These are phyloP conservation scores for Ricinus communis DNA, from an alignment of 345 rosid genomes.

Conservation along the genomic window DNA sequence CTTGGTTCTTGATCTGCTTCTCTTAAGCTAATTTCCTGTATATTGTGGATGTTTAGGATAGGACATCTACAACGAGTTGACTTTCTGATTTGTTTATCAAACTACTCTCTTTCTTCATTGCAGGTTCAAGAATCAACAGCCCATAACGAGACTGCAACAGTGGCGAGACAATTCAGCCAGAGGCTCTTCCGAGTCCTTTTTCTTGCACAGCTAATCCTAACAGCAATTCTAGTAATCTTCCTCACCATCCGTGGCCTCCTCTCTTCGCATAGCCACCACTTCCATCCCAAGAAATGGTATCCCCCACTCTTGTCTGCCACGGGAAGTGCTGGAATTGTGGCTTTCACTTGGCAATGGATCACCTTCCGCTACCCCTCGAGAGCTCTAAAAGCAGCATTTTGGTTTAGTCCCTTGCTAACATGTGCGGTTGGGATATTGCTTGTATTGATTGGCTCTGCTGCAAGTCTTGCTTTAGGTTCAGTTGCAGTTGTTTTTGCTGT, in stretches of 20 bases:
- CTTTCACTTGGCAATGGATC: slow-evolving; percentile 55
- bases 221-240: slow-evolving; percentile 49
- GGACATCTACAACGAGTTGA: slow-evolving; percentile 8
- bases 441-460: slow-evolving; percentile 45
- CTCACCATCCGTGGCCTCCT: slow-evolving; percentile 63
- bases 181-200: slow-evolving; percentile 56
- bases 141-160: slow-evolving; percentile 26
- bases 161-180: slow-evolving; percentile 41
- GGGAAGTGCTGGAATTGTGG: slow-evolving; percentile 49
- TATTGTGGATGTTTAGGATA: too few relatives aligned
- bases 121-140: slow-evolving; percentile 49
- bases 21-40: not conserved
- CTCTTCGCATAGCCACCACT: slow-evolving; percentile 45
- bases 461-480: slow-evolving; percentile 49
- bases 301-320: slow-evolving; percentile 64
- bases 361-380: slow-evolving; percentile 42
- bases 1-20: not conserved
- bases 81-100: not conserved
- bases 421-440: slow-evolving; percentile 58
- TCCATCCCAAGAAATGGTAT: slow-evolving; percentile 71
- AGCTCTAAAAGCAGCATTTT: slow-evolving; percentile 63
- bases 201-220: slow-evolving; percentile 52
- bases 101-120: not conserved
- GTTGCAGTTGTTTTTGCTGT: slow-evolving; percentile 43
- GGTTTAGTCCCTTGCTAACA: slow-evolving; percentile 63